A percentile compares a stretch with the other conserved stretches of the same genome.
Evolutionary conservation across 192 early-diverging fungal species (phyloP).

Genomic region (Gamsiella multidivaricata): DNA sequence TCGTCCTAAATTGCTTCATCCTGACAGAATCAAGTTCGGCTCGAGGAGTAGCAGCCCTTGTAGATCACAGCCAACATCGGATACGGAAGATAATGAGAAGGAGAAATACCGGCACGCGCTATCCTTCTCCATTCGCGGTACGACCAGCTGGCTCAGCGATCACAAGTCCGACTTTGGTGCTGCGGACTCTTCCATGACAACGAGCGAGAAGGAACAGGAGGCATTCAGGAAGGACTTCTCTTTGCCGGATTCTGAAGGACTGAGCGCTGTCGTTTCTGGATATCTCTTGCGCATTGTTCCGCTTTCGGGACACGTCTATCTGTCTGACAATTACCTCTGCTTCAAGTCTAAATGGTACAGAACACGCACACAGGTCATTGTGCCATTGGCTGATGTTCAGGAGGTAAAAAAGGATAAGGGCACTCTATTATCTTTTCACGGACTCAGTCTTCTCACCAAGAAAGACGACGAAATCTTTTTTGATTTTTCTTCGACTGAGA

Average conservation of each 20-base stretch:
- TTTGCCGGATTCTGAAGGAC: slow-evolving; percentile 63
- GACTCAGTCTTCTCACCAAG: slow-evolving; percentile 57
- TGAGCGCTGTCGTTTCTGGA: slow-evolving; percentile 63
- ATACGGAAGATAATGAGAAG: slow-evolving; percentile 35
- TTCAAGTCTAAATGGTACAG: slow-evolving; percentile 70
- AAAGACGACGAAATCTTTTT: slow-evolving; percentile 66
- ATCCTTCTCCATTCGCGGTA: slow-evolving; percentile 36
- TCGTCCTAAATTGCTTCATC: slow-evolving; percentile 11
- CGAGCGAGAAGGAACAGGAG: slow-evolving; percentile 40
- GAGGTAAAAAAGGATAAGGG: slow-evolving; percentile 57
- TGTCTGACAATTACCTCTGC: slow-evolving; percentile 70
- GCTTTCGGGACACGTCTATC: slow-evolving; percentile 68
- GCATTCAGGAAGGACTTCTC: slow-evolving; percentile 65
- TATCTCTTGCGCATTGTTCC: slow-evolving; percentile 65
- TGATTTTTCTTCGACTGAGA: slow-evolving; percentile 61
- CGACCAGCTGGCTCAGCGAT: slow-evolving; percentile 47
- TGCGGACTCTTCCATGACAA: slow-evolving; percentile 2
- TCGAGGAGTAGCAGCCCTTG: slow-evolving; percentile 30
- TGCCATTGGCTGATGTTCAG: slow-evolving; percentile 66
- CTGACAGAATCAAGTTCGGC: background rate
- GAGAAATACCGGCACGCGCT: slow-evolving; percentile 20
- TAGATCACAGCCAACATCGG: slow-evolving; percentile 30
- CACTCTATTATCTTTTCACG: slow-evolving; percentile 58
- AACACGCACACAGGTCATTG: slow-evolving; percentile 60
- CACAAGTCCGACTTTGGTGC: slow-evolving; percentile 18